Percentiles rank a stretch among this genome's conserved stretches.
These are phyloP conservation scores for Acidiella bohemica DNA, from an alignment of 495 filamentous ascomycete species.

Conservation along the genomic window DNA sequence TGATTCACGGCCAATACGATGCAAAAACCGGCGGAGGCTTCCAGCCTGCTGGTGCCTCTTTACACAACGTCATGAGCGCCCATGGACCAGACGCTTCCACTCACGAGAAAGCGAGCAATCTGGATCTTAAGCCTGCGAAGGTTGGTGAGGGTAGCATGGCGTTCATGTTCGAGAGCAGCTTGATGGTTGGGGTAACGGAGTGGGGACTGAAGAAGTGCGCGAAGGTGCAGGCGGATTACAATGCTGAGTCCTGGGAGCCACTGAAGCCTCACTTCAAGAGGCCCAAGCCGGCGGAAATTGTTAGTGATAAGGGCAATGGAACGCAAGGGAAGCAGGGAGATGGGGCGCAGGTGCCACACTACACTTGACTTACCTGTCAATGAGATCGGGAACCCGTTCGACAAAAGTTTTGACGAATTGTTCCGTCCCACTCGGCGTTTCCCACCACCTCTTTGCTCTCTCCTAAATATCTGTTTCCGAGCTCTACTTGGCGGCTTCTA, in stretches of 20 bases:
- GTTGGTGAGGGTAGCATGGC: constrained; percentile 51
- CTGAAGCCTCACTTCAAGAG: constrained; percentile 64
- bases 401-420: too few relatives aligned
- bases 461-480: too few relatives aligned
- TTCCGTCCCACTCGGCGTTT: too few relatives aligned
- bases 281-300: constrained; percentile 56
- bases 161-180: constrained; percentile 53
- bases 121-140: constrained; percentile 43
- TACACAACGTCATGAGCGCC: constrained; percentile 52
- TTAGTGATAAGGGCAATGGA: constrained; percentile 50
- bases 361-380: neutral
- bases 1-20: constrained; percentile 59
- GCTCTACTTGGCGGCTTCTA: too few relatives aligned
- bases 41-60: constrained; percentile 46
- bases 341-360: constrained; percentile 23
- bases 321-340: constrained; percentile 17
- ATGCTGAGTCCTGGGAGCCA: constrained; percentile 70
- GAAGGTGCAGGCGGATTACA: constrained; percentile 77
- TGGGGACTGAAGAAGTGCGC: constrained; percentile 75
- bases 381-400: too few relatives aligned
- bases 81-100: constrained; percentile 47
- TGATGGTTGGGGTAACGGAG: constrained; percentile 81
- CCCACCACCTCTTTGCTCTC: too few relatives aligned
- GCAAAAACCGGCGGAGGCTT: constrained; percentile 52
- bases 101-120: constrained; percentile 46